Base-by-base conservation (phyloP, 2,329 filamentous ascomycete genomes). In the Colletotrichum euphorbiae region DNA sequence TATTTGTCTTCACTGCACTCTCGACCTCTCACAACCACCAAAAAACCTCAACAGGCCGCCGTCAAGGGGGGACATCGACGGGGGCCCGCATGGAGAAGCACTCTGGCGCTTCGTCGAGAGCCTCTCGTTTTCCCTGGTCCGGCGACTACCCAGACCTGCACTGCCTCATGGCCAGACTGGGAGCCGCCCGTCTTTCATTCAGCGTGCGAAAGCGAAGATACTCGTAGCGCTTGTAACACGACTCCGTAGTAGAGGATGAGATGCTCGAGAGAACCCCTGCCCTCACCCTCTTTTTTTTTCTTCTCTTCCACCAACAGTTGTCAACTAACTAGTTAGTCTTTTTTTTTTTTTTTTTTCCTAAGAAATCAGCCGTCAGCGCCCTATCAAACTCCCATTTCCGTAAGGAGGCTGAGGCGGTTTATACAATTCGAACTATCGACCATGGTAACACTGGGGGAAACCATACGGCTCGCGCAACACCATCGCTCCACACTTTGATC, bases 101-200 rank as follows among this genome's bases (percentile, higher is more conserved):
- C 73, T 73, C 72, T 73, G 71, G 76, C 74, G 75, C 75, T 71
- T 75, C 72, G 70, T 48, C 70, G 62, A 76, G 62, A 73, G 70
- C 77, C 77, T 78, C 76, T 78, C 75, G 50, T 78, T 76, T 69
- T 21, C 51, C 55, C 64, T 24, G 63, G 68, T 60, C 52, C 72
- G 62, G 66, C 56, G 51, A 69, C 68, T 63, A 68, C 68, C 70
- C 73, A 74, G 63, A 76, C 76, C 69, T 60, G 71, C 74, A 74
- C 73, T 75, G 76, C 76, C 73, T 77, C 75, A 60, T 11, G 42
- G 54, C 54, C 46, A 68, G 54, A 65, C 61, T 38, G 19, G n/a
- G 40, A 43, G 48, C 55, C 54, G 61, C 65, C 65, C 60, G 63
- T 64, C 11, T 15, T 24, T 15, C 28, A 28, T 28, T 28, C 28